Conservation (phyloP, 2,329 filamentous ascomycete genomes). For the Venturia nashicola region DNA sequence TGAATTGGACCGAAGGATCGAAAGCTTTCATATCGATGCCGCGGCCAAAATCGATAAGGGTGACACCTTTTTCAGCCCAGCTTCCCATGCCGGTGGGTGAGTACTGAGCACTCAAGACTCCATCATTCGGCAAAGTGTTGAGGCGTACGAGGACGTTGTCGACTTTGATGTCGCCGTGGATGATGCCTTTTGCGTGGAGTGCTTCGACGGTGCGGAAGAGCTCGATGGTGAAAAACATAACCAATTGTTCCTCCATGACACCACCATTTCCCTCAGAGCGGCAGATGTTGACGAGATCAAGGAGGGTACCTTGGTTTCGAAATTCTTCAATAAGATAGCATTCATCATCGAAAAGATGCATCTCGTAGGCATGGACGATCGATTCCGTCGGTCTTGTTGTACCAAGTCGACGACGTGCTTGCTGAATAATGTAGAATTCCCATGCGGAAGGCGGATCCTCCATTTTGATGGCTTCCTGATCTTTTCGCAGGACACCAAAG, state of each 20-base stretch:
- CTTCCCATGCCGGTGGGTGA: conserved; percentile 60
- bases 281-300: conserved; percentile 88
- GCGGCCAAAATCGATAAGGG: conserved; percentile 88
- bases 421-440: conserved; percentile 94
- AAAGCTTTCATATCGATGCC: conserved; percentile 90
- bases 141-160: conserved; percentile 92
- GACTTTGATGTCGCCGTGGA: conserved; percentile 90
- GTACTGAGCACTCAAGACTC: conserved; percentile 51
- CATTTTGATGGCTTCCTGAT: conserved; percentile 84
- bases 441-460: conserved; percentile 78
- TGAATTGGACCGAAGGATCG: conserved; percentile 63
- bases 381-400: conserved; percentile 61
- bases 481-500: conserved; percentile 44
- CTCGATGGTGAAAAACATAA: conserved; percentile 93
- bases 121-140: conserved; percentile 35
- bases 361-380: conserved; percentile 71
- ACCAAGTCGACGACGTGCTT: conserved; percentile 64
- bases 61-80: conserved; percentile 70
- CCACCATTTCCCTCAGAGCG: conserved; percentile 50
- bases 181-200: conserved; percentile 63
- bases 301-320: conserved; percentile 76
- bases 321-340: conserved; percentile 82
- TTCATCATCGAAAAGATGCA: conserved; percentile 86
- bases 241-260: conserved; percentile 78
- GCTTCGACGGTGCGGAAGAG: conserved; percentile 81